phyloP scores from a whole-genome alignment of 2,329 filamentous ascomycete genomes.

The Eutypella sp. region DNA sequence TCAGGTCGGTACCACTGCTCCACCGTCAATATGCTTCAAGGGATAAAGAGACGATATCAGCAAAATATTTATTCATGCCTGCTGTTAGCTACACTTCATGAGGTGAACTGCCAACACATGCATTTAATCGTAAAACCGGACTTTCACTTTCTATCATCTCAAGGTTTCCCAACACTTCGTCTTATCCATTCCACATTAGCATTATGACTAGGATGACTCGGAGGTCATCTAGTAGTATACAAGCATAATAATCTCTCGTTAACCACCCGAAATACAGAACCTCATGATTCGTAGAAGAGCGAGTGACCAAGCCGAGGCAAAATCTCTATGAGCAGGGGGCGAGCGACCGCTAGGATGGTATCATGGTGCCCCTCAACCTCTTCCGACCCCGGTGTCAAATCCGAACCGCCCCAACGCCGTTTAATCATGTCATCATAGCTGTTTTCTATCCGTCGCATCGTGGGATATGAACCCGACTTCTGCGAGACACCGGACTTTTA shows the following conservation, averaged over 20 bases:
- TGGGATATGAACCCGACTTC: too few relatives aligned
- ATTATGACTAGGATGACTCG: not conserved
- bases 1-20: too few relatives aligned
- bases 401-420: constrained; percentile 15
- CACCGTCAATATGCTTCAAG: too few relatives aligned
- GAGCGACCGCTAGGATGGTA: constrained; percentile 21
- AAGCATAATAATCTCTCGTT: constrained; percentile 5
- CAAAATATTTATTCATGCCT: too few relatives aligned
- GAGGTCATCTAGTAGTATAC: not conserved
- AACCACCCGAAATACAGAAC: constrained; percentile 9
- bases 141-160: not conserved
- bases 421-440: constrained; percentile 17
- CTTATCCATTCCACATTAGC: not conserved
- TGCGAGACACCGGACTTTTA: constrained; percentile 1
- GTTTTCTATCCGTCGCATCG: not conserved
- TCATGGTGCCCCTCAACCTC: constrained; percentile 14
- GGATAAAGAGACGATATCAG: too few relatives aligned
- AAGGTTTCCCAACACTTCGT: not conserved
- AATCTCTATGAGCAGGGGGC: constrained; percentile 12
- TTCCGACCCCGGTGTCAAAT: not conserved
- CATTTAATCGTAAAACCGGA: too few relatives aligned
- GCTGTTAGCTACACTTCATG: too few relatives aligned
- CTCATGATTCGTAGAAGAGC: constrained; percentile 10
- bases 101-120: too few relatives aligned
- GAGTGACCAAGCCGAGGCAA: constrained; percentile 12